Base-by-base conservation (phyloP, 2,329 filamentous ascomycete species). In the Mariannaea elegans region DNA sequence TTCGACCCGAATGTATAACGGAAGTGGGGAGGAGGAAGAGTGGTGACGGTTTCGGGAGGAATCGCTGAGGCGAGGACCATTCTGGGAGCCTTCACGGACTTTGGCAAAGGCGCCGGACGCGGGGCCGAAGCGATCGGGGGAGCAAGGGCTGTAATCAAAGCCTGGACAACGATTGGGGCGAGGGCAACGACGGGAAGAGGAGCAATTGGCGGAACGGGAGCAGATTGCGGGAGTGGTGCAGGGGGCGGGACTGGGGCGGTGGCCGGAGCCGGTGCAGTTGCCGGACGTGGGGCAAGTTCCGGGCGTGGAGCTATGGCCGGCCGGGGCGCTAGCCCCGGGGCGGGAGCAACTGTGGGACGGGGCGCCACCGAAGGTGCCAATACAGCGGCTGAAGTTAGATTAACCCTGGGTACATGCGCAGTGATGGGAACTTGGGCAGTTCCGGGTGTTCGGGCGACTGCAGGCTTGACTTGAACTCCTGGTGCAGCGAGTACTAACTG, bases 121-220 rank as follows among this genome's bases (percentile, higher is more conserved):
- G 66, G 65, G 1, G 45, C 19, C 1, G 58, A 38, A 1, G 50
- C 55, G 5, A 51, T 36, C 10, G 39, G 27, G 4, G 66, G 63
- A 4, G 38, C 21, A 1, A 67, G 31, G 16, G 41, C 59, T 14
- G 49, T 56, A 1, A 34, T 23, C 36, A 67, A 32, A 2, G 52
- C 56, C 2, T 41, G 39, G 3, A 44, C 56, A 9, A 69, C 55
- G 3, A 63, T 57, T 4, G 66, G 66, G 1, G 47, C 64, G 6
- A 66, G 29, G 12, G 54, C 23, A 7, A 63, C 42, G 13, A 47
- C 13, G 10, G 66, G 66, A 2, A 63, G 10, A 45, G 49, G 53
- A n/a, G 65, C 61, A 19, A 41, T 23, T 6, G 34, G 14, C 14
- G 60, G 61, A 13, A 32, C 39, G n/a, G 50, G 42, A 24, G 60